Evolutionary conservation across 2,329 filamentous ascomycete species (phyloP).

Genomic region (Diaporthe ilicicola): DNA sequence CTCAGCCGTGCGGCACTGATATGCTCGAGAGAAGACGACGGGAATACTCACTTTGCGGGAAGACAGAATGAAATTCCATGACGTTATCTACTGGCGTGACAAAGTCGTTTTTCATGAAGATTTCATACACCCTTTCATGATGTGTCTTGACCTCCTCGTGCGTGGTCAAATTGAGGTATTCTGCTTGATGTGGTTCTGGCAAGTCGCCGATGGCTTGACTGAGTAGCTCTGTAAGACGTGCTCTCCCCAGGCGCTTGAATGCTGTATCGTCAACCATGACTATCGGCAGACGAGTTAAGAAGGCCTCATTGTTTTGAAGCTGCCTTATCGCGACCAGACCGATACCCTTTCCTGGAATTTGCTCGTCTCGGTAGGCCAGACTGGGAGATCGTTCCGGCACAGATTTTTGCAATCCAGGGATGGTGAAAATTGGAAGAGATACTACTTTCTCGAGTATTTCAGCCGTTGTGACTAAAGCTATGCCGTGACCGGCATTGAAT

Average conservation of each 20-base stretch:
- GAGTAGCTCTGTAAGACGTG: constrained; percentile 38
- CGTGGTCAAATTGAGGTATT: constrained; percentile 42
- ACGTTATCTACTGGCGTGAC: constrained; percentile 37
- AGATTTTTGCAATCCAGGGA: background rate
- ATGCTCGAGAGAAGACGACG: background rate
- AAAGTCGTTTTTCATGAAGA: constrained; percentile 45
- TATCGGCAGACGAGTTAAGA: constrained; percentile 43
- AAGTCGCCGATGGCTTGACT: constrained; percentile 38
- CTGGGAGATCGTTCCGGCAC: background rate
- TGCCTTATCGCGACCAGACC: constrained; percentile 42
- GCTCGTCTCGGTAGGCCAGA: constrained; percentile 37
- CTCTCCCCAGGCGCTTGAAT: constrained; percentile 35
- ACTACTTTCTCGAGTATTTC: constrained; percentile 35
- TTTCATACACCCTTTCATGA: constrained; percentile 39
- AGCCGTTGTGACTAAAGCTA: constrained; percentile 41
- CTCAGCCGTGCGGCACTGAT: background rate
- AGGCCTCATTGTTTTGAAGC: constrained; percentile 40
- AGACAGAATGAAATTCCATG: constrained; percentile 42
- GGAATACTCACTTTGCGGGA: constrained; percentile 41
- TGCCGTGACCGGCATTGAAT: constrained; percentile 39
- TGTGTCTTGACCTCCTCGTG: constrained; percentile 34
- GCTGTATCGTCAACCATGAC: constrained; percentile 44
- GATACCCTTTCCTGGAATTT: constrained; percentile 43
- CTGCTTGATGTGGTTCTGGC: constrained; percentile 35
- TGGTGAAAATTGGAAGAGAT: constrained; percentile 25